Evolutionary conservation across 805 yeast genomes (phyloP), one percentile per base, ranked within the genome.

Genomic region (Nakazawaea sp.): DNA sequence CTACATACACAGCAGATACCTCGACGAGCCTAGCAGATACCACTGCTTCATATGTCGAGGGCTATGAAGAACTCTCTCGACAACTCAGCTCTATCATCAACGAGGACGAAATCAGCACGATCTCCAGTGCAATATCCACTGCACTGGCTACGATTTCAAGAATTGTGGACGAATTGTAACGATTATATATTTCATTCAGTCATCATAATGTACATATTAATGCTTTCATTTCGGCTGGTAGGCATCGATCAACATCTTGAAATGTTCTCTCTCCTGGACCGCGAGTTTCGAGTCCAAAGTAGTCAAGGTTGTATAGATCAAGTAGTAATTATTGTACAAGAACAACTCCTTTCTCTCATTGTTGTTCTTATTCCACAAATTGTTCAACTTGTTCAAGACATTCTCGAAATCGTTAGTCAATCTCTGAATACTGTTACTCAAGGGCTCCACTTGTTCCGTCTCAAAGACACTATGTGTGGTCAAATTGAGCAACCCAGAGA

Each of bases 351-450:
- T 69, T 36, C 71, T 77, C 4, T 69, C 53, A 35, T 61, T 50
- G 36, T 55, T 61, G 39, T 62, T 55, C 36, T 56, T 50, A 30
- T 35, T 40, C n/a, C 58, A 40, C 33, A 66, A 60, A 13, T 61
- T 65, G 46, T 86, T 74, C 36, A 87, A 56, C 49, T 81, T 86
- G 2, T 92, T 84, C 53, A 89, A 59, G 1, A 78, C 69, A 17
- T 75, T 75, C 52, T 92, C 97, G 53, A 78, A 89, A 44, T 85
- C 96, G 48, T 76, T 78, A 38, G 90, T 64, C 26, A 90, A 58
- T 38, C 96, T 67, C 4, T 65, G 66, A 5, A 90, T 67, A 2
- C 88, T 78, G 44, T 71, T 76, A 29, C 74, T 74, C 6, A 90
- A 62, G 1, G 96, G 96, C 46, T 86, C 97, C 12, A 70, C 28